Conservation (phyloP, 2,329 filamentous ascomycete species). For the Botrytis squamosa region DNA sequence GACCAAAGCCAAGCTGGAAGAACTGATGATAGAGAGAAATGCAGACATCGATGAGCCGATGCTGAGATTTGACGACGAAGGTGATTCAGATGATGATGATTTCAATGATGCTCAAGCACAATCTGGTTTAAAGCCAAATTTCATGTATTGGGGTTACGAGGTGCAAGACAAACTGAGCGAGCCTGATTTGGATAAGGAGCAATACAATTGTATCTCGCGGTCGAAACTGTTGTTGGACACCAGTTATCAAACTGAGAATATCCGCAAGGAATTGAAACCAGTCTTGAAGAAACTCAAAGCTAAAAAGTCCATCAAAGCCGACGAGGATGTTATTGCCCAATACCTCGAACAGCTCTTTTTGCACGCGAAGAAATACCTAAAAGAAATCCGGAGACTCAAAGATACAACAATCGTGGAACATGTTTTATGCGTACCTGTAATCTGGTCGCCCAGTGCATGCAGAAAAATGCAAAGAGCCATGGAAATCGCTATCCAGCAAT, state of each 20-base stretch:
- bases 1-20: conserved; percentile 15
- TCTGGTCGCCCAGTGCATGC: conserved; percentile 25
- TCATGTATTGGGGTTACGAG: conserved; percentile 24
- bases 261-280: conserved; percentile 22
- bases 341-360: conserved; percentile 25
- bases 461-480: conserved; percentile 28
- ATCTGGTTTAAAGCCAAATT: not conserved
- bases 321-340: conserved; percentile 26
- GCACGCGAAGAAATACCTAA: conserved; percentile 23
- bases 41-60: not conserved
- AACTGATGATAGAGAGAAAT: not conserved
- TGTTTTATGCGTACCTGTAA: conserved; percentile 25
- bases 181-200: conserved; percentile 17
- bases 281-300: conserved; percentile 19
- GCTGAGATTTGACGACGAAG: not conserved
- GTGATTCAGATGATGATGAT: not conserved
- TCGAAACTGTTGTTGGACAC: conserved; percentile 28
- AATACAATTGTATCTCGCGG: conserved; percentile 21
- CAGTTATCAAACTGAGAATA: conserved; percentile 20
- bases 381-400: not conserved
- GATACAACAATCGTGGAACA: conserved; percentile 19
- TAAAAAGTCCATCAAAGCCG: conserved; percentile 11
- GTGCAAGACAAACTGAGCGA: conserved; percentile 19
- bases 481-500: conserved; percentile 19
- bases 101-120: not conserved